Conservation (phyloP, 129 eudicot genomes). For the Scalesia atractyloides region DNA sequence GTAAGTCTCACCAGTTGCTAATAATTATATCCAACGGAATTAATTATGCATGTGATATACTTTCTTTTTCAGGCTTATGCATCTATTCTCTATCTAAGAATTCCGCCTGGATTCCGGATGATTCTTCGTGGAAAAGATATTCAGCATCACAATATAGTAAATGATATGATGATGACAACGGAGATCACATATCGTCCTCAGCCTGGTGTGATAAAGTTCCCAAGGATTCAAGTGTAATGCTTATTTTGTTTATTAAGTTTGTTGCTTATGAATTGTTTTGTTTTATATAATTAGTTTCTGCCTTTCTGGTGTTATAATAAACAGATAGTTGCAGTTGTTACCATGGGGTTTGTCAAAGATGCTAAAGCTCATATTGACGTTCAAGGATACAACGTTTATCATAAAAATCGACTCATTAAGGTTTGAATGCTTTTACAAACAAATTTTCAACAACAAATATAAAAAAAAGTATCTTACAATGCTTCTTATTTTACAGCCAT, state of each 20-base stretch:
- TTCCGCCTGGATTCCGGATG: slow-evolving; percentile 81
- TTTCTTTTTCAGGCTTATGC: slow-evolving; percentile 64
- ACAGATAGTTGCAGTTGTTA: slow-evolving; percentile 90
- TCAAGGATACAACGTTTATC: slow-evolving; percentile 98
- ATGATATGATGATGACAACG: slow-evolving; percentile 98
- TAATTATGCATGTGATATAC: neutral
- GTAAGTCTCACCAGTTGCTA: slow-evolving; percentile 39
- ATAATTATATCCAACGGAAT: neutral
- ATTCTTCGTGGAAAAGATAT: slow-evolving; percentile 92
- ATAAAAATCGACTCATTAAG: slow-evolving; percentile 96
- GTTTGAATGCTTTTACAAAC: slow-evolving; percentile 36
- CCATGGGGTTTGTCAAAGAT: slow-evolving; percentile 97
- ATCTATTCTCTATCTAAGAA: slow-evolving; percentile 86
- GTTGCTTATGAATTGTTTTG: slow-evolving; percentile 20
- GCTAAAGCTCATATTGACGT: slow-evolving; percentile 93
- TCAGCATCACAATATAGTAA: slow-evolving; percentile 93
- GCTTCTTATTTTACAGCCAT: slow-evolving; percentile 62
- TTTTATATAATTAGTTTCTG: slow-evolving; percentile 13
- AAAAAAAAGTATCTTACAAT: neutral
- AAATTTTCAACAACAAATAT: neutral
- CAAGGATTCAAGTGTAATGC: slow-evolving; percentile 70
- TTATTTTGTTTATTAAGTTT: slow-evolving; percentile 12
- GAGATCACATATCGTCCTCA: slow-evolving; percentile 93
- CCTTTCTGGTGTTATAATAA: slow-evolving; percentile 1
- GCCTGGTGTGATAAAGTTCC: slow-evolving; percentile 62